Evolutionary conservation across 1,284 basidiomycete genomes (phyloP).

Genomic region (Ceratobasidium sp.): DNA sequence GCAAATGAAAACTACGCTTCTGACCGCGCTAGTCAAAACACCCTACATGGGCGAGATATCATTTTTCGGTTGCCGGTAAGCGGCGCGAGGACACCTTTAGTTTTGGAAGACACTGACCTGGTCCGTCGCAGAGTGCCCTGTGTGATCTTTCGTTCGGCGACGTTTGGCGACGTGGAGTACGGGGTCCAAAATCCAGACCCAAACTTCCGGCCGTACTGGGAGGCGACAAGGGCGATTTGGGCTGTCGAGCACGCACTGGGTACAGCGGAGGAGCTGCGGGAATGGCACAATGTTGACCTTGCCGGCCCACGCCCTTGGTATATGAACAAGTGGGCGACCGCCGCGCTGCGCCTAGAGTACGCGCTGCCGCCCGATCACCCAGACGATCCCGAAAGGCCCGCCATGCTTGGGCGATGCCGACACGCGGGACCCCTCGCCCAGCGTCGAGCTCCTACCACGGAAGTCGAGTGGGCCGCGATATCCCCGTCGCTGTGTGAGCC

Average conservation of each 20-base stretch:
- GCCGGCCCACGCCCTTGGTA: not conserved
- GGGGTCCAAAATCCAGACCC: not conserved
- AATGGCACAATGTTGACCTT: not conserved
- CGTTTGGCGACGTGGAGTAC: not conserved
- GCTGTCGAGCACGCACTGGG: not conserved
- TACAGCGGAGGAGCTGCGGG: not conserved
- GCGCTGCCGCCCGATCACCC: not conserved
- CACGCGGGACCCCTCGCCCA: not conserved
- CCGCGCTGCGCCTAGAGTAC: not conserved
- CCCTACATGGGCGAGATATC: not conserved
- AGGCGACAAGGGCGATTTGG: not conserved
- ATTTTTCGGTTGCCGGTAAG: constrained; percentile 7
- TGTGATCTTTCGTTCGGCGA: not conserved
- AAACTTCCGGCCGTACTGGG: not conserved
- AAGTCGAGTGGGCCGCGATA: not conserved
- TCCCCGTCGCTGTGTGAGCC: not conserved
- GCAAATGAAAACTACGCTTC: not conserved
- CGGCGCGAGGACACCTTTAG: too few species aligned
- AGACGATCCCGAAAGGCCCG: not conserved
- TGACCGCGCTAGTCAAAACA: not conserved
- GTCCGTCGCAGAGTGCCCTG: not conserved
- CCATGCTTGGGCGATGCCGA: not conserved
- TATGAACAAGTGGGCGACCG: not conserved
- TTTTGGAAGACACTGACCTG: too few species aligned
- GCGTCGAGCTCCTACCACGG: not conserved